Evolutionary conservation across 2,329 filamentous ascomycete species (phyloP), one percentile per base, ranked within the genome.

Genomic region (Magnaporthiopsis incrustans): DNA sequence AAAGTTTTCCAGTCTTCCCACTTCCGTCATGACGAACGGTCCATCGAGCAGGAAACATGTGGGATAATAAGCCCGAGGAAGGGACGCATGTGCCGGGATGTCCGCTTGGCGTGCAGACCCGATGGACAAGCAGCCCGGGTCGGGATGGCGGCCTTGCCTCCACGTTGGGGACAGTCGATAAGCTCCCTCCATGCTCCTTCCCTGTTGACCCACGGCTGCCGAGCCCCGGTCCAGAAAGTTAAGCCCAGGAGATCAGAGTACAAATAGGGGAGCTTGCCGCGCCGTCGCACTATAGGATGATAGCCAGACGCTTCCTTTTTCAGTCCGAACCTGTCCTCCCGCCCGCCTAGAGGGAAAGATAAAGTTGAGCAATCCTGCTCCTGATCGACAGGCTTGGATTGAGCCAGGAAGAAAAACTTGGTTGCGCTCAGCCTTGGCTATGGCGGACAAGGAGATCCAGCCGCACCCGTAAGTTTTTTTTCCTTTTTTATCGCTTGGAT

Each of bases 371-470:
- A 6, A 7, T 11, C 22, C 22, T 25, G 44, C n/a, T 3, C 44
- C 44, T 53, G 44, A n/a, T 53, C 8, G 44, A 53, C 44, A 25
- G n/a, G 7, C 18, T 25, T 53, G 44, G 38, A 53, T 53, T 22
- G 22, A 25, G n/a, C 44, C 18, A 53, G 44, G 22, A 53, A 53
- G n/a, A 53, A 53, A 35, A 53, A 53, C 22, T 25, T 22, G 18
- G 11, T 8, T 53, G 44, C 44, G 22, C 18, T n/a, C 44, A 4
- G 44, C 4, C 44, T 53, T 53, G 18, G 44, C 44, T n/a, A 53
- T 58, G 57, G 25, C 57, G 57, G 57, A 58, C 26, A 58, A 58
- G 30, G 57, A 58, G 26, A 58, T 58, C 26, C 57, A 58, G 57
- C 57, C 57, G 12, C 57, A 58, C 57, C 57, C 57, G 57, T 58